Evolutionary conservation across 805 yeast genomes (phyloP).

Genomic region (Yarrowia yakushimensis): DNA sequence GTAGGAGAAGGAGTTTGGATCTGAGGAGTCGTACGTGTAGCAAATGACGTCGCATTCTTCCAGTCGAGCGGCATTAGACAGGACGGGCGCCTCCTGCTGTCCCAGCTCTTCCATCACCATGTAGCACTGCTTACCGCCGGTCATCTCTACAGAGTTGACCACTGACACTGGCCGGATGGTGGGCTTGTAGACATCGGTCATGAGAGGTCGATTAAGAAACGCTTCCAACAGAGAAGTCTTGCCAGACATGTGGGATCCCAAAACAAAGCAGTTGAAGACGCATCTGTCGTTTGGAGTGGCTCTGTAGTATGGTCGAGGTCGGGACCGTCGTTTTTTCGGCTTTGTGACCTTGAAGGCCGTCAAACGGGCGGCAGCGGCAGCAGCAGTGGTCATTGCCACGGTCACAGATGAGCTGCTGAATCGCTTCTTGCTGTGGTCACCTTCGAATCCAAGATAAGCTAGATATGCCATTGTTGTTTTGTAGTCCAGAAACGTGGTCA

Average conservation of each 20-base stretch:
- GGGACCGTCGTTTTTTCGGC: slow-evolving; percentile 64
- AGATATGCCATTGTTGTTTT: slow-evolving; percentile 81
- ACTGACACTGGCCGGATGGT: slow-evolving; percentile 77
- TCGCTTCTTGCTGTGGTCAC: slow-evolving; percentile 27
- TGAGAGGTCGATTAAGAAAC: slow-evolving; percentile 67
- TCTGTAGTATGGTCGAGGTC: slow-evolving; percentile 64
- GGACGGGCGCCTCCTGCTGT: slow-evolving; percentile 74
- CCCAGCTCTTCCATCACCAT: slow-evolving; percentile 87
- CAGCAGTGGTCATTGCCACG: not conserved
- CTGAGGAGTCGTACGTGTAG: slow-evolving; percentile 87
- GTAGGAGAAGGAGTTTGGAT: slow-evolving; percentile 89
- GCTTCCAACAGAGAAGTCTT: slow-evolving; percentile 80
- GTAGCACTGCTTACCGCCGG: slow-evolving; percentile 95
- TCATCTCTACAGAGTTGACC: slow-evolving; percentile 87
- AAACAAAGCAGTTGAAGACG: slow-evolving; percentile 82
- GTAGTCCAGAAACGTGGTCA: slow-evolving; percentile 86
- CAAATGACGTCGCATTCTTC: slow-evolving; percentile 91
- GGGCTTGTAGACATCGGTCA: slow-evolving; percentile 67
- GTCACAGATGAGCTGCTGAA: slow-evolving; percentile 4
- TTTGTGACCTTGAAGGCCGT: slow-evolving; percentile 64
- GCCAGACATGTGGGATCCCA: slow-evolving; percentile 86
- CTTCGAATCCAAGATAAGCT: slow-evolving; percentile 84
- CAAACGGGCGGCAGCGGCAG: slow-evolving; percentile 16
- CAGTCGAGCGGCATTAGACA: slow-evolving; percentile 64
- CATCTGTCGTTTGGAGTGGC: slow-evolving; percentile 74